Evolutionary conservation across 495 filamentous ascomycete species (phyloP).

Genomic region (Penicillium malachiteum): DNA sequence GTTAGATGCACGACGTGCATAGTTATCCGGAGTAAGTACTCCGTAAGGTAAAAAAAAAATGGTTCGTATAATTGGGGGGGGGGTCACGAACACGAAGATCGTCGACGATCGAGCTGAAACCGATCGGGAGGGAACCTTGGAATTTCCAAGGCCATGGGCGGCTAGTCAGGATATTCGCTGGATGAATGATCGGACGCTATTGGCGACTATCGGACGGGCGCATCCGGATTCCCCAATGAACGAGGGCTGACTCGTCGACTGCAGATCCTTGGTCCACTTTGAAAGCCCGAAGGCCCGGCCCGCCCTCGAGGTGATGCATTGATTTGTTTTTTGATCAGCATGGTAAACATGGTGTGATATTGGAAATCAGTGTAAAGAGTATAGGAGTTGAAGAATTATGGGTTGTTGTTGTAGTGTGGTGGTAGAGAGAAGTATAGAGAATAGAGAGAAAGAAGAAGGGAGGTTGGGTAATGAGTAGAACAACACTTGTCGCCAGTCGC

Average conservation of each 20-base stretch:
- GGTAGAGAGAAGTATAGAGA: neutral
- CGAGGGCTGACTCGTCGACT: constrained; percentile 21
- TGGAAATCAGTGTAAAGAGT: too few relatives aligned
- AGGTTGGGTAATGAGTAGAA: neutral
- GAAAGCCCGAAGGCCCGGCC: constrained; percentile 30
- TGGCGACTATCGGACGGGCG: constrained; percentile 31
- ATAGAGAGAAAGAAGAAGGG: neutral
- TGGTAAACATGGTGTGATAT: too few relatives aligned
- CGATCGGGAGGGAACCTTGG: constrained; percentile 20
- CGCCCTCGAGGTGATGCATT: constrained; percentile 22
- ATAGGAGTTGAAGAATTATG: too few relatives aligned
- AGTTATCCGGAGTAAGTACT: neutral
- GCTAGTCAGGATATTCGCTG: constrained; percentile 37
- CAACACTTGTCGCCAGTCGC: constrained; percentile 29
- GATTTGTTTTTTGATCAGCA: constrained; percentile 6
- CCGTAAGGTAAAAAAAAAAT: neutral
- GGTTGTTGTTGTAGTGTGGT: neutral
- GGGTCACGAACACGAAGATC: neutral
- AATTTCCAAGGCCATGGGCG: constrained; percentile 40
- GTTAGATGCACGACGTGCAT: constrained; percentile 21
- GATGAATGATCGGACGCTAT: constrained; percentile 24
- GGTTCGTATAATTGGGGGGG: neutral
- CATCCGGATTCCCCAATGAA: constrained; percentile 16
- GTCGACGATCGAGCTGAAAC: constrained; percentile 18
- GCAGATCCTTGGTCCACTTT: constrained; percentile 30